Conservation (phyloP, 2,329 filamentous ascomycete genomes). For the Apiospora pterosperma region DNA sequence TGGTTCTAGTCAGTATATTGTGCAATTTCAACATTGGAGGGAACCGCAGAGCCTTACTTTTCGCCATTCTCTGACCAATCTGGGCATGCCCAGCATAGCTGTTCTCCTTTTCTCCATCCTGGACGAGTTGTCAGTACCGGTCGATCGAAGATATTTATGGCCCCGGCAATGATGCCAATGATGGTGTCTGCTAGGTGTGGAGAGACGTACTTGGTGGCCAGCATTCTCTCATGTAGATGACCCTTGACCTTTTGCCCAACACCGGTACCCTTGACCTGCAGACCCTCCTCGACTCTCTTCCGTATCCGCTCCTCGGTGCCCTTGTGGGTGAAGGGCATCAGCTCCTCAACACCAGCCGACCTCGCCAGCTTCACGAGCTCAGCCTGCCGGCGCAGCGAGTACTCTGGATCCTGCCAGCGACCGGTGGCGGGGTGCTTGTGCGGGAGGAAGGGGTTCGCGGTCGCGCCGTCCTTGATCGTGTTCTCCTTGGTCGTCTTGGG, state of each 20-base stretch:
- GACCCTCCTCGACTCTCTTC: conserved; percentile 71
- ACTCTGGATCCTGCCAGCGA: conserved; percentile 78
- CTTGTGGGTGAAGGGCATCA: conserved; percentile 76
- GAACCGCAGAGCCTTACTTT: conserved; percentile 56
- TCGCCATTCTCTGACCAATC: conserved; percentile 90
- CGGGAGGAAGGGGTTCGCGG: conserved; percentile 73
- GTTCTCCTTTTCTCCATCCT: conserved; percentile 84
- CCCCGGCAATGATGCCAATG: not conserved
- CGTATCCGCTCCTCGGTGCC: conserved; percentile 67
- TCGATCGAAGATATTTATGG: not conserved
- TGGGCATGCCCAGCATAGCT: conserved; percentile 93
- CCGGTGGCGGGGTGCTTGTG: conserved; percentile 76
- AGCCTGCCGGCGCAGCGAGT: conserved; percentile 82
- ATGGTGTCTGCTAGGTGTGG: not conserved
- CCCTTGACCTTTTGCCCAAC: conserved; percentile 93
- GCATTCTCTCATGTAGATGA: conserved; percentile 83
- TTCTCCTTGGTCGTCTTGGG: conserved; percentile 33
- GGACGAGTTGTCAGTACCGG: conserved; percentile 27
- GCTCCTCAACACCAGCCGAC: conserved; percentile 73
- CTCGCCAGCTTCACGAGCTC: conserved; percentile 84
- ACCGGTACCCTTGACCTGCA: conserved; percentile 89
- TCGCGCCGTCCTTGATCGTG: conserved; percentile 32
- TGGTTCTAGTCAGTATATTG: conserved; percentile 19
- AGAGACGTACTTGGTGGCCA: conserved; percentile 65
- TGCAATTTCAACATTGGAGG: not conserved